These are phyloP conservation scores for Solanum pinnatisectum DNA, from an alignment of 257 asterid genomes.

Conservation along the genomic window DNA sequence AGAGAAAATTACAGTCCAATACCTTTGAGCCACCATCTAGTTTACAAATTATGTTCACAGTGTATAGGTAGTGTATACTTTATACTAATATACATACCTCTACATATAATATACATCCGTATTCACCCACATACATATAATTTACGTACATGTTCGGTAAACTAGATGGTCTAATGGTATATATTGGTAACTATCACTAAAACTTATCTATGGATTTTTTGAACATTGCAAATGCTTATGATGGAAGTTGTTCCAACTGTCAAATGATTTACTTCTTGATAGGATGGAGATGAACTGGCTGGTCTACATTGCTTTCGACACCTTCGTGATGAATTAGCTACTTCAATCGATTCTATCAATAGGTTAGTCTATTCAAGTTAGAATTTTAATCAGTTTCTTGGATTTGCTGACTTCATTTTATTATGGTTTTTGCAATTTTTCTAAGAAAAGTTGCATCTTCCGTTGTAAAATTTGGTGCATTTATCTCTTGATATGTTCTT, in stretches of 20 bases:
- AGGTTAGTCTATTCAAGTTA: conserved; percentile 44
- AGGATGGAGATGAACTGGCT: conserved; percentile 92
- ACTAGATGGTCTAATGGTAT: not conserved
- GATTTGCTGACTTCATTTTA: not conserved
- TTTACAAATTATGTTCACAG: not conserved
- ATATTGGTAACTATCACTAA: not conserved
- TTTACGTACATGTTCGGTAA: not conserved
- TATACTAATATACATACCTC: not conserved
- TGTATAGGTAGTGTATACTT: not conserved
- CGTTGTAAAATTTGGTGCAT: not conserved
- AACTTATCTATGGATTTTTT: not conserved
- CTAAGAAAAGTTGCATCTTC: not conserved
- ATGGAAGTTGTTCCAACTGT: not conserved
- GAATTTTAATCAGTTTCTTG: not conserved
- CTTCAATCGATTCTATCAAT: conserved; percentile 84
- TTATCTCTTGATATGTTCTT: not conserved
- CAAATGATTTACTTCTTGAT: not conserved
- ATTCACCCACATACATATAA: not conserved
- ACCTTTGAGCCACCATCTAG: not conserved
- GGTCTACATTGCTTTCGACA: conserved; percentile 98
- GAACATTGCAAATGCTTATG: conserved; percentile 1
- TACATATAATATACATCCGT: not conserved
- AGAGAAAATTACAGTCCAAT: not conserved
- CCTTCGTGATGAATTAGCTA: conserved; percentile 76
- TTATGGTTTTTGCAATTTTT: not conserved